phyloP scores from a whole-genome alignment of 805 yeast species.

The Schwanniomyces polymorphus region DNA sequence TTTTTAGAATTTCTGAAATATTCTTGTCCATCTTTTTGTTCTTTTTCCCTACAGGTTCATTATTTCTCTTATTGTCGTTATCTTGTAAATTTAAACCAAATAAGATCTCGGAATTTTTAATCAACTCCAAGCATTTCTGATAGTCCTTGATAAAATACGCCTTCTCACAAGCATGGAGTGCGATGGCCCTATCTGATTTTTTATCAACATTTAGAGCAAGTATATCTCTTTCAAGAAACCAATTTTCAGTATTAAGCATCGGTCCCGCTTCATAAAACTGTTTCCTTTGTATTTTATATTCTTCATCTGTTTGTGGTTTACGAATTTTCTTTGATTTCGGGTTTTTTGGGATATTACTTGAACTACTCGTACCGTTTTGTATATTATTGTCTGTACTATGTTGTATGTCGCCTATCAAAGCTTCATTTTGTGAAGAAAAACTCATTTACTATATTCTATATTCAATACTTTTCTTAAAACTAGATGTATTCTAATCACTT shows the following conservation, averaged over 20 bases:
- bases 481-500: too few relatives aligned
- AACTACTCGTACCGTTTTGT: neutral
- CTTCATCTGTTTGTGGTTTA: conserved; percentile 72
- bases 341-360: neutral
- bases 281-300: conserved; percentile 49
- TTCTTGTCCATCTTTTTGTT: conserved; percentile 46
- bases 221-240: conserved; percentile 36
- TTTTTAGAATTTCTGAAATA: conserved; percentile 48
- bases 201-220: conserved; percentile 26
- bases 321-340: conserved; percentile 39
- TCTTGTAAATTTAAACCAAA: conserved; percentile 23
- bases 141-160: conserved; percentile 59
- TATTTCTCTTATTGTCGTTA: conserved; percentile 14
- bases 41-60: conserved; percentile 14
- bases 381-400: neutral
- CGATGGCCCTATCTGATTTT: conserved; percentile 55
- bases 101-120: conserved; percentile 35
- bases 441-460: too few relatives aligned
- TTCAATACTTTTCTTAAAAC: too few relatives aligned
- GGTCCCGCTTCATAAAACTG: conserved; percentile 62
- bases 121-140: conserved; percentile 46
- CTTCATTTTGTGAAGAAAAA: neutral
- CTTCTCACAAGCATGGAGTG: conserved; percentile 62
- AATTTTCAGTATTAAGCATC: conserved; percentile 42
- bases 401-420: neutral